These are phyloP conservation scores for Fusarium avenaceum DNA, from an alignment of 2,329 filamentous ascomycete genomes.

Conservation along the genomic window DNA sequence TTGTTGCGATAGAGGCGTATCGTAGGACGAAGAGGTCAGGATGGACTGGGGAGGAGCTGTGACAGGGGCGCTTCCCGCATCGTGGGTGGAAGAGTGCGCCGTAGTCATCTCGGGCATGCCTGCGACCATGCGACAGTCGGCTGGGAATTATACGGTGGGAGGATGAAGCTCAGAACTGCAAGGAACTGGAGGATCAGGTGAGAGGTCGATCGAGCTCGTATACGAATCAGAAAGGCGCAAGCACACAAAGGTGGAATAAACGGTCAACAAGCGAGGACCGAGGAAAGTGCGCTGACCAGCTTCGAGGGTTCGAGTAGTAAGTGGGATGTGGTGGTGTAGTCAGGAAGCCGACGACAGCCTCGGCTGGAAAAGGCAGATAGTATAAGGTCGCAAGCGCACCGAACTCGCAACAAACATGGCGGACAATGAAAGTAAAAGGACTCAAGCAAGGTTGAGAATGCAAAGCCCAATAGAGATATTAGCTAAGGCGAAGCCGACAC, in stretches of 20 bases:
- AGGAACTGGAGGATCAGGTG: conserved; percentile 11
- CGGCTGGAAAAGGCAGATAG: conserved; percentile 39
- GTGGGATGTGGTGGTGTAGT: conserved; percentile 33
- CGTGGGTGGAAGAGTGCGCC: conserved; percentile 44
- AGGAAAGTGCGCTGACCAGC: conserved; percentile 20
- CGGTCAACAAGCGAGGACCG: conserved; percentile 24
- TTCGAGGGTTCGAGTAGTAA: conserved; percentile 19
- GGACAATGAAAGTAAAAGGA: conserved; percentile 29
- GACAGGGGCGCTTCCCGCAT: conserved; percentile 35
- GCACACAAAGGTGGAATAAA: conserved; percentile 18
- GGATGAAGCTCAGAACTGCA: conserved; percentile 12
- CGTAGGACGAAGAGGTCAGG: conserved; percentile 44
- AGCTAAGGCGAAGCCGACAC: conserved; percentile 38
- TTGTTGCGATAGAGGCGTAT: conserved; percentile 46
- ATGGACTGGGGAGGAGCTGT: conserved; percentile 35
- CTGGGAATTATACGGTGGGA: conserved; percentile 8
- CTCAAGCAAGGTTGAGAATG: conserved; percentile 27
- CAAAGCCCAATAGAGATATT: conserved; percentile 33
- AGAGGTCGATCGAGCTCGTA: conserved; percentile 18
- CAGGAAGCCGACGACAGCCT: conserved; percentile 42
- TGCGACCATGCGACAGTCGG: conserved; percentile 18
- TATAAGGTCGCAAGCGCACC: conserved; percentile 46
- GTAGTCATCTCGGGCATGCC: conserved; percentile 43
- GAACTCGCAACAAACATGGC: conserved; percentile 48
- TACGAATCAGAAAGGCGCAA: conserved; percentile 15